Conservation (phyloP, 495 filamentous ascomycete species). For the Entonaema liquescens region DNA sequence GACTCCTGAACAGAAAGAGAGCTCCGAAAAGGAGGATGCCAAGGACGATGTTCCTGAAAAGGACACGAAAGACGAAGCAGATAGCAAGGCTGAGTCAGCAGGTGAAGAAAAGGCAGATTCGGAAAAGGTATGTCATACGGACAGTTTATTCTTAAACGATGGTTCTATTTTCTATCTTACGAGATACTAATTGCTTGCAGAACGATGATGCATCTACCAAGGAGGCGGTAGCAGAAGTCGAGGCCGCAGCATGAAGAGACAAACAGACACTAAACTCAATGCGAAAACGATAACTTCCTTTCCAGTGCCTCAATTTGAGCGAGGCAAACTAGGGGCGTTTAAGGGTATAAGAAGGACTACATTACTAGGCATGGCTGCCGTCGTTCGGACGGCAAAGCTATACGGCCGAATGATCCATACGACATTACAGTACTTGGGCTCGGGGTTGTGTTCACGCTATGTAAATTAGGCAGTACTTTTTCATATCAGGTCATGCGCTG, state of each 20-base stretch:
- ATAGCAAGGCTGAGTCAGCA: constrained; percentile 39
- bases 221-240: constrained; percentile 24
- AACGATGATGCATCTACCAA: constrained; percentile 15
- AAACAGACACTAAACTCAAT: constrained; percentile 11
- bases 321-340: constrained; percentile 32
- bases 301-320: constrained; percentile 14
- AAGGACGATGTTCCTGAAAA: constrained; percentile 46
- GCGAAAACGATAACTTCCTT: constrained; percentile 13
- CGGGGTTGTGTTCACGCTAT: constrained; percentile 38
- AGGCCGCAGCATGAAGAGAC: constrained; percentile 33
- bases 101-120: constrained; percentile 44
- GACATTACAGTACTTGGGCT: constrained; percentile 34
- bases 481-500: constrained; percentile 21
- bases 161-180: too few species aligned
- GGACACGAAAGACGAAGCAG: constrained; percentile 47
- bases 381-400: constrained; percentile 7
- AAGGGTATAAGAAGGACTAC: constrained; percentile 37
- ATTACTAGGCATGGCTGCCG: constrained; percentile 12
- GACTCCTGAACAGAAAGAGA: constrained; percentile 60
- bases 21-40: constrained; percentile 51
- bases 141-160: too few species aligned
- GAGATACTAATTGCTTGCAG: constrained; percentile 28
- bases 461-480: constrained; percentile 45
- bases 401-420: constrained; percentile 20
- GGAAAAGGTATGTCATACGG: constrained; percentile 50